These are phyloP conservation scores for Coriolopsis trogii DNA, from an alignment of 1,284 basidiomycete species.

Conservation along the genomic window DNA sequence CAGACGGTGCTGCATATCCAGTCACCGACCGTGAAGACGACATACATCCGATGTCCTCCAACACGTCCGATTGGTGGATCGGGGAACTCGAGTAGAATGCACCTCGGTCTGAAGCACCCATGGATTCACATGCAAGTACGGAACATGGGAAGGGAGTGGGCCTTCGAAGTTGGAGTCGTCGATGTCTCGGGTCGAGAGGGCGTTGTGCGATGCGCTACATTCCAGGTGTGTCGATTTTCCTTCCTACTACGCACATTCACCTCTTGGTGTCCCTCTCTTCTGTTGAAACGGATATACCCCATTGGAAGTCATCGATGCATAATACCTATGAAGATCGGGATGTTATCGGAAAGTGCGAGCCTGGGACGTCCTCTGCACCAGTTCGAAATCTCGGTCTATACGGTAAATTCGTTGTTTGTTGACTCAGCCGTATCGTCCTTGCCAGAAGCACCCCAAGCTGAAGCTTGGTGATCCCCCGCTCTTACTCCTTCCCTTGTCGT, in stretches of 20 bases:
- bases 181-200: slow-evolving; percentile 66
- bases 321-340: not conserved
- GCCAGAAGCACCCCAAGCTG: slow-evolving; percentile 60
- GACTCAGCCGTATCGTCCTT: not conserved
- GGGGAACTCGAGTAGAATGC: not conserved
- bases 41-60: slow-evolving; percentile 70
- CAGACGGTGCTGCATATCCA: slow-evolving; percentile 85
- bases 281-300: not conserved
- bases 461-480: slow-evolving; percentile 49
- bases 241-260: not conserved
- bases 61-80: not conserved
- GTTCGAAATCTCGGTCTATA: not conserved
- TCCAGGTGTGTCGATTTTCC: slow-evolving; percentile 59
- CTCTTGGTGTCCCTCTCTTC: not conserved
- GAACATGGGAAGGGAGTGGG: slow-evolving; percentile 68
- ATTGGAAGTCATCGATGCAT: no score
- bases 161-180: slow-evolving; percentile 76
- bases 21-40: slow-evolving; percentile 69
- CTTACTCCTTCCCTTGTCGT: slow-evolving; percentile 74
- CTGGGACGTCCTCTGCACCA: not conserved
- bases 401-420: not conserved
- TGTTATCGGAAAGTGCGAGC: not conserved
- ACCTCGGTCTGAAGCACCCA: slow-evolving; percentile 69
- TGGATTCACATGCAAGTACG: slow-evolving; percentile 81
- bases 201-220: slow-evolving; percentile 73